These are phyloP conservation scores for Aspergillus ruber DNA, from an alignment of 2,329 filamentous ascomycete species.

Conservation along the genomic window DNA sequence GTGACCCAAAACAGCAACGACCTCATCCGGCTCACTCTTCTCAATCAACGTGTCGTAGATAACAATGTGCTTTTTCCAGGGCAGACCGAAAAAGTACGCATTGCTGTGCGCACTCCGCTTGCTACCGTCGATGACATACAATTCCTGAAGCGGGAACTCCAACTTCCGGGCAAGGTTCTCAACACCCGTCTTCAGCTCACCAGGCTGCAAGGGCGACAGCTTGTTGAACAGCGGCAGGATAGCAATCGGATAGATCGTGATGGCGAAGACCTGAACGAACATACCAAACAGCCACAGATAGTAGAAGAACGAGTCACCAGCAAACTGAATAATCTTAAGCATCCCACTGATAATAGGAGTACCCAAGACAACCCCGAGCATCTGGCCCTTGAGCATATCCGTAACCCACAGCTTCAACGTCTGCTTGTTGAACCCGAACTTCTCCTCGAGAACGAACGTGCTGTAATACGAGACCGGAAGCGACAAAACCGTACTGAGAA, in stretches of 20 bases:
- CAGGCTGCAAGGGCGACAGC: constrained; percentile 82
- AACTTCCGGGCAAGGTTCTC: constrained; percentile 76
- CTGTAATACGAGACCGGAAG: constrained; percentile 83
- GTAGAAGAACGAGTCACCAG: constrained; percentile 92
- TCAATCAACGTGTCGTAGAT: constrained; percentile 97
- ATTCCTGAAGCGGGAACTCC: constrained; percentile 83
- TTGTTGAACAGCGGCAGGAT: constrained; percentile 98
- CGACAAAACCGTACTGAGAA: constrained; percentile 72
- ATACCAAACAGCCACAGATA: constrained; percentile 94
- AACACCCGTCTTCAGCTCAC: constrained; percentile 78
- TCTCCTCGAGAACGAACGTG: constrained; percentile 92
- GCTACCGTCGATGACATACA: constrained; percentile 91
- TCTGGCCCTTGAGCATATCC: constrained; percentile 86
- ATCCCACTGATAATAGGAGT: constrained; percentile 87
- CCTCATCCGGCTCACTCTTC: constrained; percentile 85
- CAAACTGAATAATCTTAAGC: constrained; percentile 88
- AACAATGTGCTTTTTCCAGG: constrained; percentile 99
- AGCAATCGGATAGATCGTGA: constrained; percentile 89
- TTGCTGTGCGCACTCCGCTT: constrained; percentile 85
- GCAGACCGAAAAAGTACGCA: constrained; percentile 92
- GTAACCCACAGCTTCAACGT: constrained; percentile 79
- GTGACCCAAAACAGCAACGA: constrained; percentile 89
- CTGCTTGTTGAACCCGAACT: constrained; percentile 99
- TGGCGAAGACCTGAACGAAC: constrained; percentile 84
- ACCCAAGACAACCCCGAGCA: constrained; percentile 70